phyloP scores from a whole-genome alignment of 805 yeast genomes.

The Sugiyamaella lignohabitans region DNA sequence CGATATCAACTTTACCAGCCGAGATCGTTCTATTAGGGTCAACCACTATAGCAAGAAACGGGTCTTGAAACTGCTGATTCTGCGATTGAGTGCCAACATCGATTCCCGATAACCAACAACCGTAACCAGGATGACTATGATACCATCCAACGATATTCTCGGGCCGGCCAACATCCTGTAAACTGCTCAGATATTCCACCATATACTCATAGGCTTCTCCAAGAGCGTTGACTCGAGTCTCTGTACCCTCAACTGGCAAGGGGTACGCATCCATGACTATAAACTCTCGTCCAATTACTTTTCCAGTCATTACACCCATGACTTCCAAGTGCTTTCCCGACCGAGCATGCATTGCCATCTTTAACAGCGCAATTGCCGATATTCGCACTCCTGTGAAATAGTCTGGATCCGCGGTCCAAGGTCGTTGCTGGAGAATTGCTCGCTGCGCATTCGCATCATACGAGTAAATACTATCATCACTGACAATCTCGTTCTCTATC shows the following conservation, averaged over 20 bases:
- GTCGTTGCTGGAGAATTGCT: conserved; percentile 21
- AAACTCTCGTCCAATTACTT: conserved; percentile 44
- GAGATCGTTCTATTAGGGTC: conserved; percentile 68
- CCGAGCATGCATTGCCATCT: conserved; percentile 74
- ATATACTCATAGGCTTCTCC: conserved; percentile 91
- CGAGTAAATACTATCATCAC: conserved; percentile 23
- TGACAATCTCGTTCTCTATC: conserved; percentile 26
- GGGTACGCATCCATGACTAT: conserved; percentile 72
- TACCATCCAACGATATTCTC: conserved; percentile 94
- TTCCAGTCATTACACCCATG: conserved; percentile 93
- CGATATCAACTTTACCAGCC: conserved; percentile 69
- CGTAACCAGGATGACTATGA: conserved; percentile 94
- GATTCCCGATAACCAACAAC: conserved; percentile 91
- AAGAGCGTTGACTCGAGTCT: conserved; percentile 90
- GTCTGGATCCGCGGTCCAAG: conserved; percentile 44
- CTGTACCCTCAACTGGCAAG: conserved; percentile 93
- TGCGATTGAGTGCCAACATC: conserved; percentile 85
- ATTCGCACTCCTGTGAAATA: conserved; percentile 58
- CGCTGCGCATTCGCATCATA: conserved; percentile 28
- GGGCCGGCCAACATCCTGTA: conserved; percentile 44
- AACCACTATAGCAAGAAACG: conserved; percentile 80
- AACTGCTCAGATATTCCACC: conserved; percentile 68
- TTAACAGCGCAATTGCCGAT: conserved; percentile 63
- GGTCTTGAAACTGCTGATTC: conserved; percentile 86
- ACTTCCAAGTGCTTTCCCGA: conserved; percentile 84